These are phyloP conservation scores for Vitis cinerea DNA, from an alignment of 164 flowering plant genomes.

Conservation along the genomic window DNA sequence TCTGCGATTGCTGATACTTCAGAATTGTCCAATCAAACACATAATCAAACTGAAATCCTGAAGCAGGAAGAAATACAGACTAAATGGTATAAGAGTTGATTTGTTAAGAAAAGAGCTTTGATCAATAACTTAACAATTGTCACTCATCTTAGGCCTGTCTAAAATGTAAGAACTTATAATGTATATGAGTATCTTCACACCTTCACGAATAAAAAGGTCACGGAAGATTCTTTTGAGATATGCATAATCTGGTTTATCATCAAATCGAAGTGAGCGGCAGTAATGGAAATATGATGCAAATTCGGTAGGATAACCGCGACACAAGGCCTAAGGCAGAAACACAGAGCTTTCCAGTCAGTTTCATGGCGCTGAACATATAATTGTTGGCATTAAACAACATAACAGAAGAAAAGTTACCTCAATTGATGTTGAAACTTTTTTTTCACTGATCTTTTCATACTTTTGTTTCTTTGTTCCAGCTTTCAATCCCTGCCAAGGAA, in stretches of 20 bases:
- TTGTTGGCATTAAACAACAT: neutral
- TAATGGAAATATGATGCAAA: slow-evolving; percentile 95
- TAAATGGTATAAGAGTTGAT: neutral
- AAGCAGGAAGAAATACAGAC: slow-evolving; percentile 1
- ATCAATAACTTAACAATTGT: too few species aligned
- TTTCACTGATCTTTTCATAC: slow-evolving; percentile 73
- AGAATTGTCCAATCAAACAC: slow-evolving; percentile 78
- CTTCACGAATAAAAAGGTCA: slow-evolving; percentile 97
- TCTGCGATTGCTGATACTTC: slow-evolving; percentile 71
- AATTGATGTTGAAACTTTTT: slow-evolving; percentile 67
- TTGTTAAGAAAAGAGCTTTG: neutral
- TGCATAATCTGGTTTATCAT: slow-evolving; percentile 96
- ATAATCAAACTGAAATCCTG: slow-evolving; percentile 77
- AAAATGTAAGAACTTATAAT: neutral
- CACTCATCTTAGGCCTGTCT: too few species aligned
- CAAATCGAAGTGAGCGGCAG: slow-evolving; percentile 92
- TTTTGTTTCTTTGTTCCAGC: slow-evolving; percentile 75
- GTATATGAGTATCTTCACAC: slow-evolving; percentile 28
- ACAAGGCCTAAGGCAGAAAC: slow-evolving; percentile 54
- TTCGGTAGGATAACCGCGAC: slow-evolving; percentile 94
- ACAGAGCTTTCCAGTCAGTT: slow-evolving; percentile 13
- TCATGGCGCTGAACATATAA: neutral
- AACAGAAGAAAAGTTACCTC: slow-evolving; percentile 37
- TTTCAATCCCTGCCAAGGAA: slow-evolving; percentile 77
- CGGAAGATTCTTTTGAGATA: slow-evolving; percentile 92